A percentile compares a stretch with the other conserved stretches of the same genome.
These are phyloP conservation scores for Massariosphaeria phaeospora DNA, from an alignment of 495 filamentous ascomycete species.

Conservation along the genomic window DNA sequence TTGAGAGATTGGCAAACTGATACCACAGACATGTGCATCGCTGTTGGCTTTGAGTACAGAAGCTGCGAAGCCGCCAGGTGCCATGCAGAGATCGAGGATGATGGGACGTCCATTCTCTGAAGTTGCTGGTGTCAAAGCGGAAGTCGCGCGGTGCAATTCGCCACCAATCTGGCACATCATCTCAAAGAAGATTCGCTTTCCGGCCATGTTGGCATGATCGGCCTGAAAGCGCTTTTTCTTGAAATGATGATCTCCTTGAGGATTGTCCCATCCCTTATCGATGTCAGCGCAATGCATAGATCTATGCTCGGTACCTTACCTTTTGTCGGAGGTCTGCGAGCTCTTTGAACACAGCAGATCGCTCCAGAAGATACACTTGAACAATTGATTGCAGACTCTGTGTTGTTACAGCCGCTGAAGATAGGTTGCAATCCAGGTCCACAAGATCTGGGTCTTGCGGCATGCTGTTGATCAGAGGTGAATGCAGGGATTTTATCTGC, in stretches of 20 bases:
- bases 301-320: slow-evolving; percentile 1
- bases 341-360: slow-evolving; percentile 5
- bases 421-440: no score
- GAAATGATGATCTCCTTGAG: slow-evolving; percentile 44
- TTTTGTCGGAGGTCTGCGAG: neutral
- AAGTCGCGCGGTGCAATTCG: slow-evolving; percentile 34
- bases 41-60: slow-evolving; percentile 41
- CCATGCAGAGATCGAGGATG: slow-evolving; percentile 56
- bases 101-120: neutral
- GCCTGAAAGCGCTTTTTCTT: slow-evolving; percentile 38
- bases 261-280: slow-evolving; percentile 45
- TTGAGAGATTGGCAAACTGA: slow-evolving; percentile 36
- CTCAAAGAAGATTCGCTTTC: slow-evolving; percentile 31
- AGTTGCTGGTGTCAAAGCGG: slow-evolving; percentile 19
- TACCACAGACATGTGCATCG: slow-evolving; percentile 38
- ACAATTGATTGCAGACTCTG: slow-evolving; percentile 12
- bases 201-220: slow-evolving; percentile 33
- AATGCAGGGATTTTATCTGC: no score
- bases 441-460: no score
- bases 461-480: no score
- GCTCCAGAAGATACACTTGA: slow-evolving; percentile 7
- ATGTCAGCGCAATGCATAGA: neutral
- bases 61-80: slow-evolving; percentile 51
- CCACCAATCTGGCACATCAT: slow-evolving; percentile 41
- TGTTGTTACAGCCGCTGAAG: no score